Evolutionary conservation across 106 monocot species (phyloP).

Genomic region (Narthecium ossifragum): DNA sequence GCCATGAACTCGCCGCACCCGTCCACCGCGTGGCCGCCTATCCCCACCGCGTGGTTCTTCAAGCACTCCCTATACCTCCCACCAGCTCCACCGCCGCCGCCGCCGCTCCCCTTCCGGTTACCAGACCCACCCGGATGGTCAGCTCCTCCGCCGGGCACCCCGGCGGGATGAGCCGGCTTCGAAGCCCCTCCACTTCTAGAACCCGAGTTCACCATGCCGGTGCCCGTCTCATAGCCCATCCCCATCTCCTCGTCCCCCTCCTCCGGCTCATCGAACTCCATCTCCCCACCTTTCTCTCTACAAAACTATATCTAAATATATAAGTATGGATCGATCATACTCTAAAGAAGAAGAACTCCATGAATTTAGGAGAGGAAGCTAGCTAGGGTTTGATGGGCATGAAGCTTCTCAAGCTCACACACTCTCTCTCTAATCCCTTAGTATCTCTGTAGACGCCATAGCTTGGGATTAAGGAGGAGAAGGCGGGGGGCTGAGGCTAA

Average conservation of each 20-base stretch:
- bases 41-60: conserved; percentile 9
- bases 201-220: neutral
- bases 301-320: no score
- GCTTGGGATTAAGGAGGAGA: no score
- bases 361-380: no score
- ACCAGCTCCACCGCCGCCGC: neutral
- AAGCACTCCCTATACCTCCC: conserved; percentile 8
- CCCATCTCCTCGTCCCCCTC: neutral
- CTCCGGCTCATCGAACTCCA: conserved; percentile 7
- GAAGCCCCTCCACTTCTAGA: neutral
- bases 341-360: no score
- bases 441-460: no score
- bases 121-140: neutral
- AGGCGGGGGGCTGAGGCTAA: no score
- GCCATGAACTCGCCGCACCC: conserved; percentile 64
- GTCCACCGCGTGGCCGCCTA: conserved; percentile 8
- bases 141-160: no score
- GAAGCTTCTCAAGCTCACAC: no score
- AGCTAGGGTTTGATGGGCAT: no score
- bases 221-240: neutral
- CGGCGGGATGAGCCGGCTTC: neutral
- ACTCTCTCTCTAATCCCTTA: no score
- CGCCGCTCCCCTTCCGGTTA: neutral
- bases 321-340: no score
- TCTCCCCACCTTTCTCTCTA: no score